phyloP scores from a whole-genome alignment of 2,329 filamentous ascomycete species.

The Fusarium sp. region DNA sequence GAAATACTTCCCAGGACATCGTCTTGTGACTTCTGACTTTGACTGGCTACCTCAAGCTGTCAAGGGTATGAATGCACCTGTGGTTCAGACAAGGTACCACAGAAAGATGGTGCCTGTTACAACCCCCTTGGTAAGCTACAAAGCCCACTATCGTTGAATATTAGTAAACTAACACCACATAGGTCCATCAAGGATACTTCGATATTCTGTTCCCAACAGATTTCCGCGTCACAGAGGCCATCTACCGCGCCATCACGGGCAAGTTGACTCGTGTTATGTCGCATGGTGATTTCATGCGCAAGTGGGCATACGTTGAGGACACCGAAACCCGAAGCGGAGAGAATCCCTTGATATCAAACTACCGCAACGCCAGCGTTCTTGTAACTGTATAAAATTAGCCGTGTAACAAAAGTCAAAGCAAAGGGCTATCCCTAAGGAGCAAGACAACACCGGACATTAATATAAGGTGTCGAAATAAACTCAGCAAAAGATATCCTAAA shows the following conservation, averaged over 20 bases:
- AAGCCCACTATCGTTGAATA: neutral
- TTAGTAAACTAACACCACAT: neutral
- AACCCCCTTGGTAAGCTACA: constrained; percentile 81
- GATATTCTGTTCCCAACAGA: constrained; percentile 98
- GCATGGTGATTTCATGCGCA: constrained; percentile 89
- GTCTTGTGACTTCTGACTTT: constrained; percentile 90
- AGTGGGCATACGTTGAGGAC: constrained; percentile 90
- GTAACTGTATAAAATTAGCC: constrained; percentile 72
- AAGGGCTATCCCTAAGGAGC: neutral
- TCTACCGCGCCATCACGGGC: constrained; percentile 92
- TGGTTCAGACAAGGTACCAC: constrained; percentile 94
- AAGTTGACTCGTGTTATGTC: constrained; percentile 85
- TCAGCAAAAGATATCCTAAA: neutral
- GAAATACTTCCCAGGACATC: constrained; percentile 87
- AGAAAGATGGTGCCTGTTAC: constrained; percentile 86
- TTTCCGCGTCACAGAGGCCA: constrained; percentile 87
- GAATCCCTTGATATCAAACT: constrained; percentile 91
- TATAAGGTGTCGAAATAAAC: neutral
- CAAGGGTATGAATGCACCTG: constrained; percentile 86
- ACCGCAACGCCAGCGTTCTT: constrained; percentile 93
- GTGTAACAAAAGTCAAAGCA: constrained; percentile 23
- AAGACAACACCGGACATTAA: neutral
- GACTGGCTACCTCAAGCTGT: constrained; percentile 84
- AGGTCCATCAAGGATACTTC: constrained; percentile 98
- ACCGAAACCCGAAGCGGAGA: constrained; percentile 90